Base-by-base conservation (phyloP, 108 stramenopile species). In the Fistulifera solaris region DNA sequence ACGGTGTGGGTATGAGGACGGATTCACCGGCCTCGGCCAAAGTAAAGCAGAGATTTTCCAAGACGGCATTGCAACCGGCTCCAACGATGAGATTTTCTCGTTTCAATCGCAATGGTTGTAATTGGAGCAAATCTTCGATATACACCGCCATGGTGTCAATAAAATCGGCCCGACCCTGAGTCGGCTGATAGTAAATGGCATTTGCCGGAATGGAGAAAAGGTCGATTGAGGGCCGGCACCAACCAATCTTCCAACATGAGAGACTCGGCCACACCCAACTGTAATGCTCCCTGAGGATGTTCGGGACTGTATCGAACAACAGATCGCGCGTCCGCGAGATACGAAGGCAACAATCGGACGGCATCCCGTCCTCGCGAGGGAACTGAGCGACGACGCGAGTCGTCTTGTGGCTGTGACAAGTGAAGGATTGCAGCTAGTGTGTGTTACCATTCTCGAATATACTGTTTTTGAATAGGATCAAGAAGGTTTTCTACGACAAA, bases 1-100 rank as follows among this genome's bases (percentile, higher is more conserved):
- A 95, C 1, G 94, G 94, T 17, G 85, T 75, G 8, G 94, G 94
- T 25, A 93, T 76, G 63, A 95, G 58, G 8, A 91, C 82, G 11
- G 78, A 83, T 26, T 95, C 88, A 19, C 90, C 89, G 4, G 84
- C 84, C 41, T 93, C 85, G 8, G 80, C 69, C 49, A 94, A 65
- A 17, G 63, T 62, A 57, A 89, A 69, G 70, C 81, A 84, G 19
- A 93, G 43, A 70, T 93, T 93, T 52, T 93, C 86, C 51, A 93
- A 61, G 11, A 86, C 86, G 45, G 90, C 90, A 56, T 91, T 91
- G 61, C 89, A 91, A 40, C 89, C 89, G 21, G 89, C 80, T 1
- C 89, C 89, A 0, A 91, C 38, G 0, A 87, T 68, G 14, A 91
- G 43, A 5, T 76, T 75, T 22, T 87, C 85, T 4, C 65, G 52